Evolutionary conservation across 306 rosid species (phyloP).

Genomic region (Medicago arabica): DNA sequence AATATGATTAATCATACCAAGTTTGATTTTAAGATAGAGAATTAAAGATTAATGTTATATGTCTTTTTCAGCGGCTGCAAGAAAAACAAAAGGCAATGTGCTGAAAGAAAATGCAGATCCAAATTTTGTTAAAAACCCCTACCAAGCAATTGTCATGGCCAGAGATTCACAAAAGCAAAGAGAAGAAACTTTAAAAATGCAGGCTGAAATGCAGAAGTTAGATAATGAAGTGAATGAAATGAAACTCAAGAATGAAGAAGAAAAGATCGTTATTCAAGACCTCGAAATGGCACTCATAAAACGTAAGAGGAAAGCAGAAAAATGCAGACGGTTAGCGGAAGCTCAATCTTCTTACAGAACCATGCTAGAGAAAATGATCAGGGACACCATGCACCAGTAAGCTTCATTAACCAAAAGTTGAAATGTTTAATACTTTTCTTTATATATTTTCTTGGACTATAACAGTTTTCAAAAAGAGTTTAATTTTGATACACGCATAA

Average conservation of each 20-base stretch:
- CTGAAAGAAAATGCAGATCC: conserved; percentile 86
- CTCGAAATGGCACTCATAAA: conserved; percentile 71
- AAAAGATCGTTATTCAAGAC: conserved; percentile 74
- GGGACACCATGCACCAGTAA: conserved; percentile 99
- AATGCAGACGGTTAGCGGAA: conserved; percentile 86
- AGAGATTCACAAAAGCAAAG: conserved; percentile 88
- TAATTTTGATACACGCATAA: neutral
- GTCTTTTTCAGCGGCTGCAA: conserved; percentile 54
- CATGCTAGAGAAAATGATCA: conserved; percentile 94
- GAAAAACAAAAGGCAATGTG: conserved; percentile 52
- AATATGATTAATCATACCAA: neutral
- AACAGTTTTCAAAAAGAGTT: neutral
- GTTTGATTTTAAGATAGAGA: conserved; percentile 24
- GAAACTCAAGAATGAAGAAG: conserved; percentile 83
- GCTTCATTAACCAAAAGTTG: conserved; percentile 31
- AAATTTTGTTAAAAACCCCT: conserved; percentile 60
- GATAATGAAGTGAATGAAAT: conserved; percentile 76
- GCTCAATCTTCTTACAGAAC: conserved; percentile 85
- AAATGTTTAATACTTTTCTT: neutral
- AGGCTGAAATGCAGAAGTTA: conserved; percentile 67
- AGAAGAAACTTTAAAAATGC: conserved; percentile 76
- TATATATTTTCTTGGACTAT: conserved; percentile 19
- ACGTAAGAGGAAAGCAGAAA: conserved; percentile 82
- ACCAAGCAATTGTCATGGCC: conserved; percentile 88
- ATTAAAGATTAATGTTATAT: neutral